These are phyloP conservation scores for Colletotrichum cereale DNA, from an alignment of 2,329 filamentous ascomycete genomes.

Conservation along the genomic window DNA sequence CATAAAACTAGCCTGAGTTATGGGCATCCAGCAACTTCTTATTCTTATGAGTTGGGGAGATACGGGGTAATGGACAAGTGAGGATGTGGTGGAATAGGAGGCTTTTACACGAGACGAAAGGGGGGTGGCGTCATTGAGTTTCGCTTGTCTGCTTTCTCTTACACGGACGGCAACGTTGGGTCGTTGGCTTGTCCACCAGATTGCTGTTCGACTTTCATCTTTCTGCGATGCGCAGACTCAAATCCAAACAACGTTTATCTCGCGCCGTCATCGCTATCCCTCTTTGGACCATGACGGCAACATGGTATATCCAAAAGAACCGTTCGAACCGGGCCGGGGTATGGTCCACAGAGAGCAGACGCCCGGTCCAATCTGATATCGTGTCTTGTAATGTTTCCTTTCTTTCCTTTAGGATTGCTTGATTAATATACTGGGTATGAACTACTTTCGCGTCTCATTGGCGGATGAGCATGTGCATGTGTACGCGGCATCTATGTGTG, in stretches of 20 bases:
- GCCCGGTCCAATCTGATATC: not conserved
- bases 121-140: not conserved
- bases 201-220: not conserved
- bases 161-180: not conserved
- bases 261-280: not conserved
- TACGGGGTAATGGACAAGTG: not conserved
- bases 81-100: not conserved
- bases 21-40: not conserved
- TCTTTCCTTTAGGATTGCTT: not conserved
- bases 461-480: not conserved
- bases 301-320: not conserved
- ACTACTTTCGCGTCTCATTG: conserved; percentile 1
- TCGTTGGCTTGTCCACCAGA: not conserved
- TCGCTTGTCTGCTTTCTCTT: not conserved
- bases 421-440: conserved; percentile 32
- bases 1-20: not conserved
- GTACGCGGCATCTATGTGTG: not conserved
- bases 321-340: not conserved
- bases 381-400: conserved; percentile 6
- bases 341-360: not conserved
- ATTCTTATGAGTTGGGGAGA: not conserved
- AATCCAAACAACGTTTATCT: not conserved
- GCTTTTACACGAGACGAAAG: not conserved
- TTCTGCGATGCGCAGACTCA: too few species aligned
- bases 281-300: too few species aligned